These are phyloP conservation scores for Fusarium musae DNA, from an alignment of 2,329 filamentous ascomycete genomes.

Conservation along the genomic window DNA sequence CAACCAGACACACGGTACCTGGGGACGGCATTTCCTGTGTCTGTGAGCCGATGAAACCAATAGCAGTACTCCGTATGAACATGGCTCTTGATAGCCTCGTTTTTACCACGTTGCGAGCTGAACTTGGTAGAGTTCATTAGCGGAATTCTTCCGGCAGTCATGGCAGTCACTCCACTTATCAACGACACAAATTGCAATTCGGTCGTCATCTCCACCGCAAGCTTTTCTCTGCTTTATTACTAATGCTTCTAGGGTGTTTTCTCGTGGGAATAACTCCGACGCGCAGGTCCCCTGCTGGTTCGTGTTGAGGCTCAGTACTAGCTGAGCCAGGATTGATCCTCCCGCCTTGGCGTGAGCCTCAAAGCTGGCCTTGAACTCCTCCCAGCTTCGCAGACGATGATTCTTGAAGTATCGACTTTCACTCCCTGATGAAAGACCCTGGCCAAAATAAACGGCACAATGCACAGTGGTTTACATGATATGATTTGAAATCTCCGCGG, in stretches of 20 bases:
- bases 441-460: neutral
- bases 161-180: constrained; percentile 20
- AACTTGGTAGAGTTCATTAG: neutral
- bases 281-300: neutral
- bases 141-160: constrained; percentile 27
- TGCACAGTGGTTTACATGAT: neutral
- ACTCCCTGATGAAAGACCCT: neutral
- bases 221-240: constrained; percentile 4
- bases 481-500: constrained; percentile 13
- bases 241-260: constrained; percentile 10
- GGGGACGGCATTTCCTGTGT: constrained; percentile 18
- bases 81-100: constrained; percentile 25
- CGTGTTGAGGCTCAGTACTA: constrained; percentile 25
- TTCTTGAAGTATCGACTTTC: neutral
- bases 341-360: constrained; percentile 31
- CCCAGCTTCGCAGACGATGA: neutral
- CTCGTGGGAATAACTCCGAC: constrained; percentile 13
- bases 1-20: constrained; percentile 15
- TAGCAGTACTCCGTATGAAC: neutral
- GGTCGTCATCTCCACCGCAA: constrained; percentile 24
- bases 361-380: neutral
- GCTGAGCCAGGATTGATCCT: constrained; percentile 7
- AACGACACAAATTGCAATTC: constrained; percentile 10
- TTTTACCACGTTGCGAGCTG: neutral
- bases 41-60: constrained; percentile 20